Evolutionary conservation across 2,329 filamentous ascomycete genomes (phyloP).

Genomic region (Phyllosticta citriasiana): DNA sequence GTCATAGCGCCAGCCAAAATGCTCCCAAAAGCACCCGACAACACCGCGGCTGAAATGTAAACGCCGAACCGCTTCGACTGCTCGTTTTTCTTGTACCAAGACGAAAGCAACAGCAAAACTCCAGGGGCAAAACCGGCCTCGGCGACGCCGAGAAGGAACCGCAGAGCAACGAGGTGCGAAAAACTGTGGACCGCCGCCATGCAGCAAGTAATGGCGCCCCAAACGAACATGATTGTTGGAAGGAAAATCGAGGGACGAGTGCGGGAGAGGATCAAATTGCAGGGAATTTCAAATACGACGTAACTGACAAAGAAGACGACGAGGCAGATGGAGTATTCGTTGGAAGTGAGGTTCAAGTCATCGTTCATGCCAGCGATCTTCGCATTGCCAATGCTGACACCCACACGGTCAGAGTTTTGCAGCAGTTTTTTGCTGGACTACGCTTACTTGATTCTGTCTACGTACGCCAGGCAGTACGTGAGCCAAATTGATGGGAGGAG

Average conservation of each 20-base stretch:
- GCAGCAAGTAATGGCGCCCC: slow-evolving; percentile 41
- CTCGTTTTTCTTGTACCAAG: slow-evolving; percentile 51
- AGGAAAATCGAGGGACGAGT: slow-evolving; percentile 41
- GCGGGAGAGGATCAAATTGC: slow-evolving; percentile 43
- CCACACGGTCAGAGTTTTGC: background rate
- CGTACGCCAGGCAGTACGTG: slow-evolving; percentile 41
- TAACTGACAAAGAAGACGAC: slow-evolving; percentile 47
- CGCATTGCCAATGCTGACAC: slow-evolving; percentile 38
- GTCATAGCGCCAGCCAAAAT: slow-evolving; percentile 41
- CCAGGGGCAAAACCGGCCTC: slow-evolving; percentile 48
- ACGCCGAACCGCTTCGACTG: slow-evolving; percentile 47
- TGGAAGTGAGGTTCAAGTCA: slow-evolving; percentile 37
- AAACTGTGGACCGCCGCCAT: slow-evolving; percentile 42
- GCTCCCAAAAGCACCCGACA: slow-evolving; percentile 46
- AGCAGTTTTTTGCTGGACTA: background rate
- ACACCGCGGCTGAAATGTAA: slow-evolving; percentile 48
- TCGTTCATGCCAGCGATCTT: slow-evolving; percentile 42
- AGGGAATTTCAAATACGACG: slow-evolving; percentile 44
- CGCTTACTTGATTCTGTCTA: slow-evolving; percentile 32
- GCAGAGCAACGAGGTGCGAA: slow-evolving; percentile 39
- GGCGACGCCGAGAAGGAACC: slow-evolving; percentile 46
- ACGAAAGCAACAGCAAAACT: slow-evolving; percentile 44
- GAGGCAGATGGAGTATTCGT: slow-evolving; percentile 41
- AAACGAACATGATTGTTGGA: slow-evolving; percentile 43
- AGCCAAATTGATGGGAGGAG: slow-evolving; percentile 40